A percentile compares a stretch with the other conserved stretches of the same genome.
Evolutionary conservation across 1,284 basidiomycete species (phyloP).

Genomic region (Ustilago trichophora): DNA sequence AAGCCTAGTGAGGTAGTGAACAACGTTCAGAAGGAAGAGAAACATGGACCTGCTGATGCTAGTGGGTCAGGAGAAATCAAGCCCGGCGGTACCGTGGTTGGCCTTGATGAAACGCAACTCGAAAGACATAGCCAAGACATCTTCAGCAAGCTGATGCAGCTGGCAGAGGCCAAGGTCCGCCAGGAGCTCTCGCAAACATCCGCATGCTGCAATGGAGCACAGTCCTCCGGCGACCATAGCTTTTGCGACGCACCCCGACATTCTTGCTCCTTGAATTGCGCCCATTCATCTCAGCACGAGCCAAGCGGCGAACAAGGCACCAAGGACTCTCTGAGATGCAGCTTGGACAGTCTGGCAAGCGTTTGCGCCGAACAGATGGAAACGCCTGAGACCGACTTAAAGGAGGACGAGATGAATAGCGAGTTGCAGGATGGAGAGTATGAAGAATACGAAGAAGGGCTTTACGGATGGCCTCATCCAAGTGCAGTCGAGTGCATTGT

Average conservation of each 20-base stretch:
- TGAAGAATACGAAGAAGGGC: constrained; percentile 7
- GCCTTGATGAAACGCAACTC: not conserved
- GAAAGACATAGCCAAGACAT: constrained; percentile 14
- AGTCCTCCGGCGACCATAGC: not conserved
- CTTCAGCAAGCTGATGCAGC: constrained; percentile 12
- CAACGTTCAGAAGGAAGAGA: not conserved
- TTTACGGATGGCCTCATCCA: constrained; percentile 18
- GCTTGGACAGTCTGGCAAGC: not conserved
- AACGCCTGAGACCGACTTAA: not conserved
- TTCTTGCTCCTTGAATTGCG: not conserved
- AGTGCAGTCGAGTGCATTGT: constrained; percentile 27
- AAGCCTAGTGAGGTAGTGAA: not conserved
- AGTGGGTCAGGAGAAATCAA: not conserved
- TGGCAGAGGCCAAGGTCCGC: not conserved
- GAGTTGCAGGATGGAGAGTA: not conserved
- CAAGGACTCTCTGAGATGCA: not conserved
- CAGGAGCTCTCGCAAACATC: not conserved
- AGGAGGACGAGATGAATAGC: not conserved
- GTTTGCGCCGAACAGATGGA: not conserved
- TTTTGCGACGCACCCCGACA: not conserved
- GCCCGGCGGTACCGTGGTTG: too few species aligned
- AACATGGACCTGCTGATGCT: not conserved
- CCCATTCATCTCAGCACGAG: not conserved
- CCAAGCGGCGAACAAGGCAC: not conserved
- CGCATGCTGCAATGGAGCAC: not conserved